These are phyloP conservation scores for Magnaporthiopsis rhizophila DNA, from an alignment of 2,329 filamentous ascomycete species.

Conservation along the genomic window DNA sequence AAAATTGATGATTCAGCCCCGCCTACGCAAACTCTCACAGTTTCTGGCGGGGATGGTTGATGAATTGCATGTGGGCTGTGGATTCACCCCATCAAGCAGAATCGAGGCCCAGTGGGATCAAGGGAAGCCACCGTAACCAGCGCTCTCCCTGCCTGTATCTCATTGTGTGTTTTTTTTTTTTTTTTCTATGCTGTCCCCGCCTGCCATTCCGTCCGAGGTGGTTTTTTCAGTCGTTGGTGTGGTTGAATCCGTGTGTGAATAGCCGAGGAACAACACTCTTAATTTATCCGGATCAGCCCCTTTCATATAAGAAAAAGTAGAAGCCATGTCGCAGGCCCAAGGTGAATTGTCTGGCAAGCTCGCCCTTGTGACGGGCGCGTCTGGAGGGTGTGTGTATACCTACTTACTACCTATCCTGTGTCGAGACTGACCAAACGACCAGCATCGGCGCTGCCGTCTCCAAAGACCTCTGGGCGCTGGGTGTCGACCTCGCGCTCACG, in stretches of 20 bases:
- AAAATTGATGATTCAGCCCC: background rate
- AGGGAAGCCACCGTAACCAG: too few relatives aligned
- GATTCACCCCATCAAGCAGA: background rate
- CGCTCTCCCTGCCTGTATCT: background rate
- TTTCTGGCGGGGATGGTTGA: background rate
- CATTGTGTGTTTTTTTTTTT: background rate
- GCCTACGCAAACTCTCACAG: background rate
- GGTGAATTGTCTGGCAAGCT: conserved; percentile 5
- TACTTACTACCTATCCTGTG: too few relatives aligned
- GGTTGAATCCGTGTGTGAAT: background rate
- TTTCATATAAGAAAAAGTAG: background rate
- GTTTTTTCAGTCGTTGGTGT: too few relatives aligned
- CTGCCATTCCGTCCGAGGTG: background rate
- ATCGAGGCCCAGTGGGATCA: background rate
- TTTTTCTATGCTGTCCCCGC: background rate
- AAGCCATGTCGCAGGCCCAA: conserved; percentile 3
- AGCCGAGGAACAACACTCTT: background rate
- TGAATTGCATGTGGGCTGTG: background rate
- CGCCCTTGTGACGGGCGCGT: conserved; percentile 5
- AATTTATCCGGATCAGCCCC: background rate
- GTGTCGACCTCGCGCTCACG: conserved; percentile 25
- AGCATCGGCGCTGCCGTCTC: conserved; percentile 25
- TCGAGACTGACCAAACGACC: background rate
- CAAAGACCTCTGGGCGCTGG: conserved; percentile 24
- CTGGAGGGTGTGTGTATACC: conserved; percentile 3